Percentiles rank a stretch among this genome's conserved stretches.
These are phyloP conservation scores for Chaetothyriales sp. DNA, from an alignment of 2,329 filamentous ascomycete genomes.

Conservation along the genomic window DNA sequence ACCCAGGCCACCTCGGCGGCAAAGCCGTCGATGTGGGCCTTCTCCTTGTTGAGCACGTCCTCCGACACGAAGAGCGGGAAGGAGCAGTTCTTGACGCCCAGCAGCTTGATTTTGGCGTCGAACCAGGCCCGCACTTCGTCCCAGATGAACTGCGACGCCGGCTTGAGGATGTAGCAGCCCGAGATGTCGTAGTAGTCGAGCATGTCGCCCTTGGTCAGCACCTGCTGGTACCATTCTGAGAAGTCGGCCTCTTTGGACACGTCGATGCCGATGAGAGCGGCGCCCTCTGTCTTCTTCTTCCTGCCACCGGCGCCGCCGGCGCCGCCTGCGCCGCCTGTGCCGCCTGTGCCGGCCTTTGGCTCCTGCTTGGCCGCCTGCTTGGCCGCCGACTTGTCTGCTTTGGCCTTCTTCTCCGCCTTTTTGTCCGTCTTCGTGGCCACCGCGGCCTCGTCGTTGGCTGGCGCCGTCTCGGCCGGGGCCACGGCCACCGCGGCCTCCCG, in stretches of 20 bases:
- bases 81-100: slow-evolving; percentile 90
- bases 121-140: slow-evolving; percentile 48
- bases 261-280: slow-evolving; percentile 71
- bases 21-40: slow-evolving; percentile 97
- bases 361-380: slow-evolving; percentile 35
- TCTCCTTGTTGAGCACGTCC: slow-evolving; percentile 74
- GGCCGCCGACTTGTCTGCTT: slow-evolving; percentile 28
- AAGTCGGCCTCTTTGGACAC: slow-evolving; percentile 77
- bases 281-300: slow-evolving; percentile 45
- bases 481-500: slow-evolving; percentile 7
- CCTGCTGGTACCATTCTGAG: slow-evolving; percentile 91
- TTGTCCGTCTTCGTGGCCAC: slow-evolving; percentile 32
- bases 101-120: slow-evolving; percentile 61
- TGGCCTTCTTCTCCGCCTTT: slow-evolving; percentile 26
- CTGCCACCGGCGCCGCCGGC: slow-evolving; percentile 6
- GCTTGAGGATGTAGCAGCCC: slow-evolving; percentile 90
- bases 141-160: slow-evolving; percentile 54
- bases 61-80: slow-evolving; percentile 93
- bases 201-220: slow-evolving; percentile 93
- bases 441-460: background rate
- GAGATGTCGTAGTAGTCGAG: slow-evolving; percentile 96
- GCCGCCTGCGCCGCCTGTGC: slow-evolving; percentile 3
- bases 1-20: slow-evolving; percentile 53
- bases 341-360: no score
- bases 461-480: background rate